Evolutionary conservation across 2,329 filamentous ascomycete genomes (phyloP).

Genomic region (Neonectria coccinea): DNA sequence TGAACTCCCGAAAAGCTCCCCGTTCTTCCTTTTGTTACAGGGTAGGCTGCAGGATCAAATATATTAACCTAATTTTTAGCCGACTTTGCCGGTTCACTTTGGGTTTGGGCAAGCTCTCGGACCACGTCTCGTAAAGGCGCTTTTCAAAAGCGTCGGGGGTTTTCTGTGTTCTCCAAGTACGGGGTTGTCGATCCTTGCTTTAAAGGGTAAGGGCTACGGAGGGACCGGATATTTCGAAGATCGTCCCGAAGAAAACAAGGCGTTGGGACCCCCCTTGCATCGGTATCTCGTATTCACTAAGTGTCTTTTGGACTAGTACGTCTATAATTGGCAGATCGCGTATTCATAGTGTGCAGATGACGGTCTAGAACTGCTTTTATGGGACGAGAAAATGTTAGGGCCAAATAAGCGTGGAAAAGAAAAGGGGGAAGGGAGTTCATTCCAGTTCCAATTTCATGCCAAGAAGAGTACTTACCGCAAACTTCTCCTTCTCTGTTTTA

Average conservation of each 20-base stretch:
- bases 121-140: no score
- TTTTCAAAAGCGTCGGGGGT: no score
- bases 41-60: no score
- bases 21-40: no score
- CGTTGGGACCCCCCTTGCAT: not conserved
- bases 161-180: no score
- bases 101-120: no score
- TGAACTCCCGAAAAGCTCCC: no score
- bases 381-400: not conserved
- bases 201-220: no score
- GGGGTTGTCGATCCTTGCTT: no score
- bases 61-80: no score
- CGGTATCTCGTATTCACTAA: not conserved
- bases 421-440: not conserved
- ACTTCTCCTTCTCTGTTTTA: not conserved
- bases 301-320: not conserved
- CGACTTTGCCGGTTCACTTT: no score
- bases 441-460: not conserved
- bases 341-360: not conserved
- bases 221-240: not conserved
- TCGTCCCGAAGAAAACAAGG: not conserved
- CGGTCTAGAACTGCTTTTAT: conserved; percentile 5
- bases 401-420: conserved; percentile 6
- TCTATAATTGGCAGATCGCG: not conserved
- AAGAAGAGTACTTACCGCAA: not conserved